Evolutionary conservation across 768 basidiomycete species (phyloP), one percentile per base, ranked within the genome.

Genomic region (Steccherinum ochraceum): DNA sequence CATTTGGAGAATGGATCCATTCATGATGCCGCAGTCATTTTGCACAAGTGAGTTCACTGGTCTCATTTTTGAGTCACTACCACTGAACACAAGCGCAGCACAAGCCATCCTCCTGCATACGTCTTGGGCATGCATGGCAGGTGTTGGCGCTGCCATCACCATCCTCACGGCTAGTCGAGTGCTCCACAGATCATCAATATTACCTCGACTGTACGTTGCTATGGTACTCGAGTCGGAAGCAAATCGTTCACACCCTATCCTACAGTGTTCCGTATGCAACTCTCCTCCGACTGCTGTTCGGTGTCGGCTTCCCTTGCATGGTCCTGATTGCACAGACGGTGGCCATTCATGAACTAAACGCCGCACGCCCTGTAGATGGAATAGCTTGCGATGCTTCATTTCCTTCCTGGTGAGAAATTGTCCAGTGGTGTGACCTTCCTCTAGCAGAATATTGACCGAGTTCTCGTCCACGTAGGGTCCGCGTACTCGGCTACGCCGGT

Each of bases 401-500:
- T 56, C 81, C 81, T 2, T 62, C 75, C 49, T 85, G 84, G 84
- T 85, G 57, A 43, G 76, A 58, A n/a, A n/a, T n/a, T n/a, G n/a
- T n/a, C n/a, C n/a, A n/a, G n/a, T n/a, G n/a, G n/a, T n/a, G n/a
- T n/a, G n/a, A n/a, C n/a, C n/a, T n/a, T n/a, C n/a, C n/a, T n/a
- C n/a, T 4, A 23, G 44, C 23, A 26, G 5, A 23, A 41, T 52
- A 3, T 45, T 21, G 26, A 18, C 47, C 16, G 35, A 19, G 24
- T 4, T 58, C 41, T 44, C 30, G 7, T 35, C 30, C 16, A 16
- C 16, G 30, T 49, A 86, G 84, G 84, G 72, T 78, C 24, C 79
- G 84, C 42, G 73, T 85, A 50, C 56, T 83, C n/a, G 77, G 79
- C 35, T 85, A 84, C 56, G 76, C 82, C 12, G 84, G 82, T 5